Percentiles rank a stretch among this genome's conserved stretches.
phyloP scores from a whole-genome alignment of 768 basidiomycete species.

The Tulasnella sp. region DNA sequence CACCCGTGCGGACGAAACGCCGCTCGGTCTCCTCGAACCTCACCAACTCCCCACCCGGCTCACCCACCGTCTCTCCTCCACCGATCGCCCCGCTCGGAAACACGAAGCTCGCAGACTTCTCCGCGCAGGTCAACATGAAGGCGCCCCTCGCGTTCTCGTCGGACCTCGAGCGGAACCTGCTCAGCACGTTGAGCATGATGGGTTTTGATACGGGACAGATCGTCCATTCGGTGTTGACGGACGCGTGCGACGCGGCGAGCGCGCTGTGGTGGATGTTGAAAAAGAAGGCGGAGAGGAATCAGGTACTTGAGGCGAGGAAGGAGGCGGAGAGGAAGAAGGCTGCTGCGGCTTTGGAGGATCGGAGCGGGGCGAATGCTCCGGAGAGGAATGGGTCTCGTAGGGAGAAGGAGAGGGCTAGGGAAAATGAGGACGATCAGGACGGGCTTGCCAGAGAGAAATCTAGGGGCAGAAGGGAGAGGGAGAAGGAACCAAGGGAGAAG shows the following conservation, averaged over 20 bases:
- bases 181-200: constrained; percentile 59
- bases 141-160: constrained; percentile 83
- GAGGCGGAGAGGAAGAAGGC: constrained; percentile 10
- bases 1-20: constrained; percentile 89
- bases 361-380: not conserved
- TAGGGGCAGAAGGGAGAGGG: not conserved
- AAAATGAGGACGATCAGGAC: not conserved
- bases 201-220: constrained; percentile 94
- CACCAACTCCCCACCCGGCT: constrained; percentile 19
- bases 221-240: constrained; percentile 79
- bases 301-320: constrained; percentile 18
- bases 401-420: constrained; percentile 24
- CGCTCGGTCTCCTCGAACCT: constrained; percentile 86
- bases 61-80: constrained; percentile 13
- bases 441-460: not conserved
- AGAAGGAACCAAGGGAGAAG: not conserved
- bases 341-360: constrained; percentile 3
- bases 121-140: constrained; percentile 29
- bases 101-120: constrained; percentile 25
- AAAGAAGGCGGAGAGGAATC: constrained; percentile 60
- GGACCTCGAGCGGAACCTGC: constrained; percentile 61
- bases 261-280: constrained; percentile 96
- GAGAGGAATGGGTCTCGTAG: constrained; percentile 14
- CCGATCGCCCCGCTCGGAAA: constrained; percentile 17
- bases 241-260: constrained; percentile 87